Percentiles rank a stretch among this genome's conserved stretches.
These are phyloP conservation scores for Lentinula lateritia DNA, from an alignment of 768 basidiomycete species.

Conservation along the genomic window DNA sequence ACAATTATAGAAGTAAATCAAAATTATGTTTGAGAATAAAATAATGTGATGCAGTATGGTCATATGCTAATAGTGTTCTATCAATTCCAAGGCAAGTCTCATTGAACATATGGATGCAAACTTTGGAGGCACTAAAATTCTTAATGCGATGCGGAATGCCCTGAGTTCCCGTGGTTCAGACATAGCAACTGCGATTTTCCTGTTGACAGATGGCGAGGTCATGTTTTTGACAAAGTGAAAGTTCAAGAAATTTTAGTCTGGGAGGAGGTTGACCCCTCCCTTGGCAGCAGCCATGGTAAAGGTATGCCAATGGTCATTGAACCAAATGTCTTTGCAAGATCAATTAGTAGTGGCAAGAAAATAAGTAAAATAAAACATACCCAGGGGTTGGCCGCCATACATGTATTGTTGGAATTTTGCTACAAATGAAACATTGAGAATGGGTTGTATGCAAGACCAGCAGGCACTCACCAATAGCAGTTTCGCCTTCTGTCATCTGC, in stretches of 20 bases:
- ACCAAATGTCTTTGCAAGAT: conserved; percentile 68
- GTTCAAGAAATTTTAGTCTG: conserved; percentile 28
- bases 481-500: conserved; percentile 84
- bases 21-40: no score
- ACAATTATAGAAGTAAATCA: no score
- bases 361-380: conserved; percentile 33
- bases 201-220: conserved; percentile 58
- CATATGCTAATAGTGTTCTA: no score
- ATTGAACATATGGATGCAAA: conserved; percentile 35
- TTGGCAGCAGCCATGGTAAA: conserved; percentile 87
- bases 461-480: conserved; percentile 69
- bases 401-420: conserved; percentile 95
- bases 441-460: background rate
- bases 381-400: conserved; percentile 88
- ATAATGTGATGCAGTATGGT: no score
- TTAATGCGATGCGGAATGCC: conserved; percentile 31
- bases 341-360: background rate
- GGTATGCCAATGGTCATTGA: conserved; percentile 94
- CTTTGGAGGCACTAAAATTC: conserved; percentile 48
- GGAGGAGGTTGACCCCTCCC: conserved; percentile 65
- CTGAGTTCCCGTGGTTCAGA: conserved; percentile 25
- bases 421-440: conserved; percentile 14
- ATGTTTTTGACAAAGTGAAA: no score
- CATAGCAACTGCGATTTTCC: conserved; percentile 44
- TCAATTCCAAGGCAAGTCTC: conserved; percentile 26